A percentile compares a stretch with the other conserved stretches of the same genome.
Evolutionary conservation across 352 stramenopile genomes (phyloP).

Genomic region (Aphanomyces cochlioides): DNA sequence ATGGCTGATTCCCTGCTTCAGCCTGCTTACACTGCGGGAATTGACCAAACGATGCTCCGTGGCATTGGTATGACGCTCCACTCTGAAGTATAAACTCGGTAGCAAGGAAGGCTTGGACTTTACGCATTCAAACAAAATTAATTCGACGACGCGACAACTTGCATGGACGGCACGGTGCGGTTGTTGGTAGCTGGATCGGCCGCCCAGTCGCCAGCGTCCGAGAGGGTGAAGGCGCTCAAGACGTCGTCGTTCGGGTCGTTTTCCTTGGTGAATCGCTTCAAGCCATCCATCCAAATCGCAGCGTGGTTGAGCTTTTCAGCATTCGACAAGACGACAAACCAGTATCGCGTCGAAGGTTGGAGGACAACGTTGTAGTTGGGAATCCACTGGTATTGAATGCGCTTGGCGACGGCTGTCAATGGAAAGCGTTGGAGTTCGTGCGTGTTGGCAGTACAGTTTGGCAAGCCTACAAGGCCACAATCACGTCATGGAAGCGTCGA

Average conservation of each 20-base stretch:
- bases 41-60: too few relatives aligned
- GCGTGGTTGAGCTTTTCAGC: neutral
- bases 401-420: neutral
- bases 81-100: too few relatives aligned
- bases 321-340: conserved; percentile 5
- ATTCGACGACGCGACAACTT: neutral
- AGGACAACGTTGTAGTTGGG: neutral
- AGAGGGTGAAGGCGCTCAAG: neutral
- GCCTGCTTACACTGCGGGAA: too few relatives aligned
- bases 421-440: neutral
- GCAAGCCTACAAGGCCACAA: neutral
- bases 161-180: neutral
- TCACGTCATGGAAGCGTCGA: neutral
- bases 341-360: neutral
- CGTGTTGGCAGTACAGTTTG: neutral
- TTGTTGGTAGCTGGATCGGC: neutral
- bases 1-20: too few relatives aligned
- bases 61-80: too few relatives aligned
- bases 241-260: conserved; percentile 14
- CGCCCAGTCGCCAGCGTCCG: neutral
- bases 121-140: too few relatives aligned
- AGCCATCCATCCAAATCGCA: conserved; percentile 3
- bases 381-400: neutral
- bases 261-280: neutral
- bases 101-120: too few relatives aligned